These are phyloP conservation scores for Zasmidium cellare DNA, from an alignment of 2,329 filamentous ascomycete species.

Conservation along the genomic window DNA sequence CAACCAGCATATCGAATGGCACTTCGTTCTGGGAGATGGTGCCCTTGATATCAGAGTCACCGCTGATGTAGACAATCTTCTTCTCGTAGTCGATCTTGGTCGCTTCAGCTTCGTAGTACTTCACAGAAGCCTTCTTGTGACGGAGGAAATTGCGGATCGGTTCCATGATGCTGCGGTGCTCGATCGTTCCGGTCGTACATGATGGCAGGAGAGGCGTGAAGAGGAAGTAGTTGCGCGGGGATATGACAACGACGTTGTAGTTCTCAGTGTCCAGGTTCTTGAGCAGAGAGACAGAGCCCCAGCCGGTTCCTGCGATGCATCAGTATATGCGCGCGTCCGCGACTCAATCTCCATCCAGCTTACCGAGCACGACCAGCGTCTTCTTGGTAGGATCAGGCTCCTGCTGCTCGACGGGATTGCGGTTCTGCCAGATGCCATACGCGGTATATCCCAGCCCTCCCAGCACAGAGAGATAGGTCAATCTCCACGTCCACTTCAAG, in stretches of 20 bases:
- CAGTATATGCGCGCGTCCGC: constrained; percentile 5
- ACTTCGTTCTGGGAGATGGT: constrained; percentile 80
- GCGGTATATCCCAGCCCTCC: constrained; percentile 69
- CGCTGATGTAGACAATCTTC: constrained; percentile 84
- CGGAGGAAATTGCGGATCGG: constrained; percentile 93
- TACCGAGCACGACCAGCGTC: constrained; percentile 93
- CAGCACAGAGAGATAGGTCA: constrained; percentile 74
- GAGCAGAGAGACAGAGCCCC: constrained; percentile 92
- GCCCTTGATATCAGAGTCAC: constrained; percentile 91
- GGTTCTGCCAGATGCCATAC: constrained; percentile 80
- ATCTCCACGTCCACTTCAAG: constrained; percentile 79
- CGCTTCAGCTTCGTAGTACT: constrained; percentile 97
- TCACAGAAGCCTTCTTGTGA: constrained; percentile 89
- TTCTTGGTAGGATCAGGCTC: constrained; percentile 87
- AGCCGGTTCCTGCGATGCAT: constrained; percentile 73
- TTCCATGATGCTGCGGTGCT: constrained; percentile 99
- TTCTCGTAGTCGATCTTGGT: constrained; percentile 92
- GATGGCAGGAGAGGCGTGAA: constrained; percentile 97
- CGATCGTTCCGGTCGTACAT: constrained; percentile 94
- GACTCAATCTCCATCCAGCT: constrained; percentile 9
- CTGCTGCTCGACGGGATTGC: constrained; percentile 77
- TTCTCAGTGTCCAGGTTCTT: constrained; percentile 99
- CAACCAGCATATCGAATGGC: constrained; percentile 95
- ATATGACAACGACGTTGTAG: constrained; percentile 95
- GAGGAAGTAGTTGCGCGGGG: constrained; percentile 98